These are phyloP conservation scores for Globisporangium okanoganense DNA, from an alignment of 352 stramenopile genomes.

Conservation along the genomic window DNA sequence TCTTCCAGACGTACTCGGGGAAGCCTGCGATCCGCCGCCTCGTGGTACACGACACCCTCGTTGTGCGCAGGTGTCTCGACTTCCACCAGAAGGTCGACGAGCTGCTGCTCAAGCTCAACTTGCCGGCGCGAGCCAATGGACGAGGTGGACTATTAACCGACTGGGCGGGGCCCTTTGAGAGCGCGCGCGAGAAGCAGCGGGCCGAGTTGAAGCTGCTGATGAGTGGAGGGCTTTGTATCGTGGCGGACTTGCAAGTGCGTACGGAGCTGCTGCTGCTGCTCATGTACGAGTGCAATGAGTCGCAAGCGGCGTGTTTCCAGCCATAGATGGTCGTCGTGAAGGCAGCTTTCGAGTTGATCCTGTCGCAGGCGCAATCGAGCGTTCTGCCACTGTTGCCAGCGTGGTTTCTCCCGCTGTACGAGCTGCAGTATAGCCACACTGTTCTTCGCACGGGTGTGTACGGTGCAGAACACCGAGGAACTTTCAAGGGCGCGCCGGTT, in stretches of 20 bases:
- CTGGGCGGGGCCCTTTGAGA: not conserved
- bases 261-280: not conserved
- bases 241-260: not conserved
- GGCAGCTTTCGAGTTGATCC: not conserved
- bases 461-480: not conserved
- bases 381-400: not conserved
- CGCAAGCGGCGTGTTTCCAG: not conserved
- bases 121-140: not conserved
- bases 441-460: not conserved
- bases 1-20: not conserved
- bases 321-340: not conserved
- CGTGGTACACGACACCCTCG: not conserved
- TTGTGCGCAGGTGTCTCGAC: not conserved
- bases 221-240: not conserved
- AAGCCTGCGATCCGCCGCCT: not conserved
- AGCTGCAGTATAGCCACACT: not conserved
- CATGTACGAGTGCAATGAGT: not conserved
- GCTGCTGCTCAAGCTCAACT: not conserved
- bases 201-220: not conserved
- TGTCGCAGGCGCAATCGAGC: not conserved
- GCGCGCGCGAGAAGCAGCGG: not conserved
- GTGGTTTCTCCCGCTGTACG: not conserved
- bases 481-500: not conserved
- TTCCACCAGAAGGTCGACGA: not conserved
- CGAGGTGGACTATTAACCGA: not conserved